Evolutionary conservation across 176 grass and related monocot species (phyloP), one percentile per base, ranked within the genome.

Genomic region (Metroxylon sagu): DNA sequence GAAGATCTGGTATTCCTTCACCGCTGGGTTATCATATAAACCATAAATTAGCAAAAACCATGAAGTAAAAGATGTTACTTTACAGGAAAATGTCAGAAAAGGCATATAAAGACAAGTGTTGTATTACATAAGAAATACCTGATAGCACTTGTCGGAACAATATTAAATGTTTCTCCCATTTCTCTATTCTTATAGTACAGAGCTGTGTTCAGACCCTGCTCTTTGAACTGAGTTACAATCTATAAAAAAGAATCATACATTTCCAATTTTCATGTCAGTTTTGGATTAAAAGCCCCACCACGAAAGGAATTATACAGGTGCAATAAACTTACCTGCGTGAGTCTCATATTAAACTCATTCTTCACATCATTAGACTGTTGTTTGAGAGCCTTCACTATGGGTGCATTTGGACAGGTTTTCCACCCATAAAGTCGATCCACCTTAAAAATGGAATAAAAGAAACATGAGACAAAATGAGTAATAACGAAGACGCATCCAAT

Each of bases 361-460:
- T 90, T 90, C 59, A 96, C 91, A 82, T 96, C 86, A 28, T 96
- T 87, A 49, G 82, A 82, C 65, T 96, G 91, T 56, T 88, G 83
- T 67, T 77, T 87, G 26, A 90, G 50, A 68, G 91, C 69, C 71
- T 84, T 90, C 50, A 83, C 70, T 27, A 96, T 96, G 66, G 86
- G 85, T 39, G 85, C 86, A 85, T 96, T 80, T 63, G 39, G 50
- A 18, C 60, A 79, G 48, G 29, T 69, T 49, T 96, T 90, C 91
- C 91, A 96, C 52, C 86, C 91, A 77, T 96, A 96, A 31, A 96
- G 85, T 54, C 91, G 83, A 75, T 96, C 91, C 79, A 96, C 91
- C 91, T 96, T 74, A 56, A 73, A 49, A 68, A 18, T 74, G 10
- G 43, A 31, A 58, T 57, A 57, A 77, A 10, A 72, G 54, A 66